A percentile compares a stretch with the other conserved stretches of the same genome.
phyloP scores from a whole-genome alignment of 768 basidiomycete genomes.

The Nidularia pulvinata region DNA sequence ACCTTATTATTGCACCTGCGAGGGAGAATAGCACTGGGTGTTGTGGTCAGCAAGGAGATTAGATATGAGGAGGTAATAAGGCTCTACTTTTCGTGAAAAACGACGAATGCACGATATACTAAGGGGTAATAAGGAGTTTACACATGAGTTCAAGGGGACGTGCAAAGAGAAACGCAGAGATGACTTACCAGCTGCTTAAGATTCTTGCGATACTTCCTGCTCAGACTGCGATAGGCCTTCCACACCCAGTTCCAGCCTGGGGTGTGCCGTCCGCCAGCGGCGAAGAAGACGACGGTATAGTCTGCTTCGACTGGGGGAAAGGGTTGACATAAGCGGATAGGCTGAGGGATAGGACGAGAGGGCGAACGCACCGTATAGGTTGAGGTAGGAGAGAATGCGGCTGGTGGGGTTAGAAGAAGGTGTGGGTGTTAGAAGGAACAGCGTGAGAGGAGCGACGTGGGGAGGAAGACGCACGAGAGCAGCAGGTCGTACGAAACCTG shows the following conservation, averaged over 20 bases:
- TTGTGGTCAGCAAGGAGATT: background rate
- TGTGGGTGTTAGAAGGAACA: background rate
- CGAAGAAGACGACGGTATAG: slow-evolving; percentile 87
- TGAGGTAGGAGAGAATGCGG: slow-evolving; percentile 75
- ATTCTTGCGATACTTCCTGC: slow-evolving; percentile 86
- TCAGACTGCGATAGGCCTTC: slow-evolving; percentile 84
- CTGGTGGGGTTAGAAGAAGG: slow-evolving; percentile 31
- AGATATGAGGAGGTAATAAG: background rate
- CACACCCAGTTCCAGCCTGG: slow-evolving; percentile 92
- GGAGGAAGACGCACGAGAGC: slow-evolving; percentile 51
- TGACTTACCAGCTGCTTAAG: slow-evolving; percentile 73
- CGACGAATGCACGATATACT: slow-evolving; percentile 88
- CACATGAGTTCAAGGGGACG: too few relatives aligned
- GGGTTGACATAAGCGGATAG: background rate
- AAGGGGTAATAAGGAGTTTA: slow-evolving; percentile 39
- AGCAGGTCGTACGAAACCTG: slow-evolving; percentile 78
- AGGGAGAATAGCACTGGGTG: slow-evolving; percentile 83
- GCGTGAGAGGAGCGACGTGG: background rate
- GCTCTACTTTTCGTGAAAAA: slow-evolving; percentile 81
- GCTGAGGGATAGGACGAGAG: too few relatives aligned
- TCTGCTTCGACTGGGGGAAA: slow-evolving; percentile 72
- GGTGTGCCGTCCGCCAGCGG: slow-evolving; percentile 71
- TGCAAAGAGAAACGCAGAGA: too few relatives aligned
- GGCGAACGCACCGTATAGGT: slow-evolving; percentile 65
- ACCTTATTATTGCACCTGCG: slow-evolving; percentile 88